Evolutionary conservation across 371 early-diverging fungal genomes (phyloP).

Genomic region (Mortierella sp.): DNA sequence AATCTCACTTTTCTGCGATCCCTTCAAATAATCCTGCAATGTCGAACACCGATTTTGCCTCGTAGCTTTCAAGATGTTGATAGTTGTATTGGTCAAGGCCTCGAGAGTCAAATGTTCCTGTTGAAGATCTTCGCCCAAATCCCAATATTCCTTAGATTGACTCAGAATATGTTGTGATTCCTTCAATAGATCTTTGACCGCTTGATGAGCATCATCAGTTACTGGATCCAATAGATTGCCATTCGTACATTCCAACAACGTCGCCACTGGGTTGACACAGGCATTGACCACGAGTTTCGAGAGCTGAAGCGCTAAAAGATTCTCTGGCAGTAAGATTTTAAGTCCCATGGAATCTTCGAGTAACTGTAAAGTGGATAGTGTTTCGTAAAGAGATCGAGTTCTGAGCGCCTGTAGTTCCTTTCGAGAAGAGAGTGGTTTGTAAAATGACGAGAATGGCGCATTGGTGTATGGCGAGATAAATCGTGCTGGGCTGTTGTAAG

Average conservation of each 20-base stretch:
- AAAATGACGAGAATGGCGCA: conserved; percentile 31
- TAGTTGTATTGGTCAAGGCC: conserved; percentile 36
- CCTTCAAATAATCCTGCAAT: conserved; percentile 42
- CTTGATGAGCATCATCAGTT: conserved; percentile 15
- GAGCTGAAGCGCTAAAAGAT: conserved; percentile 39
- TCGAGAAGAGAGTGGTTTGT: conserved; percentile 10
- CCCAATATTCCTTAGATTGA: conserved; percentile 26
- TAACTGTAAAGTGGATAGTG: conserved; percentile 19
- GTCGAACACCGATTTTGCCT: conserved; percentile 40
- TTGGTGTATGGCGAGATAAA: conserved; percentile 23
- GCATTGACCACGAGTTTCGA: conserved; percentile 49
- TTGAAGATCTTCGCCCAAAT: conserved; percentile 12
- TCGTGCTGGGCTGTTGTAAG: conserved; percentile 9
- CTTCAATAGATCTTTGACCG: conserved; percentile 30
- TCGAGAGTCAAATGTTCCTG: conserved; percentile 32
- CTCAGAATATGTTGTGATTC: conserved; percentile 35
- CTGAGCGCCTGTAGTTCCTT: conserved; percentile 18
- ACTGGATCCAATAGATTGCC: conserved; percentile 17
- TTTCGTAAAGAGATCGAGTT: conserved; percentile 39
- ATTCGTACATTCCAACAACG: conserved; percentile 33
- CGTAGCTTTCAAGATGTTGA: conserved; percentile 28
- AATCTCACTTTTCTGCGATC: conserved; percentile 39
- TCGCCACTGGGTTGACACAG: conserved; percentile 48
- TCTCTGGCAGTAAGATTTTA: conserved; percentile 24
- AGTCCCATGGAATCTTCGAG: conserved; percentile 31